Percentiles rank a stretch among this genome's conserved stretches.
phyloP scores from a whole-genome alignment of 2,329 filamentous ascomycete genomes.

The Botrytis fragariae region DNA sequence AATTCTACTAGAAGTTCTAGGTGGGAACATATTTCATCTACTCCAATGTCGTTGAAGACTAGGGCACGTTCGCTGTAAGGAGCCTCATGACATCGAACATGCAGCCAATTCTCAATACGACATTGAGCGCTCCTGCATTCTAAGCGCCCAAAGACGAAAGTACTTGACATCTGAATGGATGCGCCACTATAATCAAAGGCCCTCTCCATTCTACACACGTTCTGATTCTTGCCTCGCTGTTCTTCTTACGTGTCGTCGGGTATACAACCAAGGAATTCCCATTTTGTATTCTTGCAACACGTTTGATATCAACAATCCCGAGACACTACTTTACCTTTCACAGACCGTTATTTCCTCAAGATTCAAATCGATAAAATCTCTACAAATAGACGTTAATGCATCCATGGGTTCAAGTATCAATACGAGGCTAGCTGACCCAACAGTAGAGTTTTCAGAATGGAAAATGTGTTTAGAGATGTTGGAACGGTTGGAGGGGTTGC shows the following conservation, averaged over 20 bases:
- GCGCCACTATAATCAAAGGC: not conserved
- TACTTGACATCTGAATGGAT: not conserved
- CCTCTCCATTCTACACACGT: not conserved
- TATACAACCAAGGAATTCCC: conserved; percentile 8
- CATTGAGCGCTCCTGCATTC: not conserved
- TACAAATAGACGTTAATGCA: conserved; percentile 8
- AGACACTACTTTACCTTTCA: conserved; percentile 6
- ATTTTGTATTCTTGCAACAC: conserved; percentile 7
- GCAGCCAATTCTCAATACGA: not conserved
- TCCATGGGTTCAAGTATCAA: no score
- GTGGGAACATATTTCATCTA: not conserved
- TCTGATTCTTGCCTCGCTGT: conserved; percentile 8
- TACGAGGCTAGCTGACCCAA: no score
- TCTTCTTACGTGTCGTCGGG: conserved; percentile 4
- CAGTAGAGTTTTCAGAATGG: not conserved
- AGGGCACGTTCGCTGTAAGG: conserved; percentile 4
- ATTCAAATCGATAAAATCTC: not conserved
- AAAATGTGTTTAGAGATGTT: not conserved
- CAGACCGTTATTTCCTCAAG: conserved; percentile 3
- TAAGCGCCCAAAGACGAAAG: not conserved
- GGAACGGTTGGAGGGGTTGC: not conserved
- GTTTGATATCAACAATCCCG: conserved; percentile 1
- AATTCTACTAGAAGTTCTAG: conserved; percentile 8
- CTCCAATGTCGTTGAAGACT: conserved; percentile 2
- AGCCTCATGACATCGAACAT: not conserved